Evolutionary conservation across 441 rosid genomes (phyloP), one percentile per base, ranked within the genome.

Genomic region (Syzygium syzygioides): DNA sequence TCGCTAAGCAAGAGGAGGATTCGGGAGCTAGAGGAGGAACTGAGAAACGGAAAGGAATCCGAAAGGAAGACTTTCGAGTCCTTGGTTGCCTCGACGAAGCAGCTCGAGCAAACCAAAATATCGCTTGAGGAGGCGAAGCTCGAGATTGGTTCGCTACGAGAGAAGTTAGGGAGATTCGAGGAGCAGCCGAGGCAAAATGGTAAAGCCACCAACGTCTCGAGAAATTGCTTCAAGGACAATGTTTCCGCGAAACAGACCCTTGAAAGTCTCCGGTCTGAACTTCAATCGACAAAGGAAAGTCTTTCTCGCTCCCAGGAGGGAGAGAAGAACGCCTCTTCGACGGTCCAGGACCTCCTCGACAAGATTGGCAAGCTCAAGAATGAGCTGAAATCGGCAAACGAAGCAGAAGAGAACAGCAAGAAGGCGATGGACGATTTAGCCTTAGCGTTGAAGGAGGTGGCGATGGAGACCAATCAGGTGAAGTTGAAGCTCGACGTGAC

Each of bases 361-460:
- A 95, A 94, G 91, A 88, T 93, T 34, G 86, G 89, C 54, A 60
- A 80, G 86, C 91, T 96, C 23, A 94, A 90, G 89, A 90, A 34
- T 80, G 96, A 95, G 88, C 86, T 96, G 89, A 94, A 93, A 64
- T 86, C 86, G n/a, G 94, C 97, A 0, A 91, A 89, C 1, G 94
- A 91, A 64, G 99, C 96, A 3, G 99, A 98, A 87, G 95, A 92
- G 90, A 95, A 95, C 54, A 94, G 93, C 94, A 94, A 94, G 94
- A 95, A 93, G 91, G 99, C 98, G 14, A 92, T 96, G 97, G 99
- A 98, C 87, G 99, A 93, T 91, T 89, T 98, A 68, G 99, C 96
- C 4, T 60, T 94, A 17, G 99, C 95, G 5, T 91, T 98, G 79
- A 94, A 92, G 89, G 99, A 98, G 92, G 99, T 98, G 1, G 97